phyloP scores from a whole-genome alignment of 495 filamentous ascomycete species.

The Podospora australis region DNA sequence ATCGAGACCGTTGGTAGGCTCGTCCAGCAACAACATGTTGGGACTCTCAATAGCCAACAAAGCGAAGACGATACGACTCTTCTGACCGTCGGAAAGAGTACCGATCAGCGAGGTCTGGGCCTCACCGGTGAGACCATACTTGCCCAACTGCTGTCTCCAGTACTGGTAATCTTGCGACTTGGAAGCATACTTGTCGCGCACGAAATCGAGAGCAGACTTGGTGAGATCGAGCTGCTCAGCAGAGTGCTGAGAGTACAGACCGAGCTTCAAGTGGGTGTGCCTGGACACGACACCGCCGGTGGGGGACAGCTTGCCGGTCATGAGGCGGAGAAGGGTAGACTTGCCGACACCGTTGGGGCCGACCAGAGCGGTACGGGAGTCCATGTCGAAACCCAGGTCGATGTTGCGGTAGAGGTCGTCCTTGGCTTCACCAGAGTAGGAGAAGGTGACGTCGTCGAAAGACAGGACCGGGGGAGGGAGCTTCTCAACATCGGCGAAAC shows the following conservation, averaged over 20 bases:
- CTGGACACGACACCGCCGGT: conserved; percentile 74
- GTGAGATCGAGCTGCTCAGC: conserved; percentile 96
- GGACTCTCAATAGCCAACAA: conserved; percentile 91
- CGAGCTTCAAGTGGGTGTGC: conserved; percentile 97
- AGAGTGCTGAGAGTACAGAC: conserved; percentile 96
- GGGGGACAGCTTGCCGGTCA: conserved; percentile 92
- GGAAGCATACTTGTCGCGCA: conserved; percentile 84
- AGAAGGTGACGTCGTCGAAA: conserved; percentile 96
- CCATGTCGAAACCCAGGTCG: conserved; percentile 99
- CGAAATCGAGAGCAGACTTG: conserved; percentile 96
- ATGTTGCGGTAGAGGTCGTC: conserved; percentile 95
- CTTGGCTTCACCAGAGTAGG: conserved; percentile 81
- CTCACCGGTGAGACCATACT: conserved; percentile 86
- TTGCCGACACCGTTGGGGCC: conserved; percentile 99
- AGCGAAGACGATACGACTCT: conserved; percentile 95
- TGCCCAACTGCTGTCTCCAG: conserved; percentile 95
- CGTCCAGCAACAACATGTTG: conserved; percentile 97
- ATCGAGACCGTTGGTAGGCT: conserved; percentile 98
- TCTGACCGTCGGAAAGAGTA: conserved; percentile 95
- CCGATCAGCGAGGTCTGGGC: conserved; percentile 96
- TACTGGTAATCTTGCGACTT: conserved; percentile 98
- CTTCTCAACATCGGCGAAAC: conserved; percentile 98
- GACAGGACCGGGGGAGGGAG: conserved; percentile 93
- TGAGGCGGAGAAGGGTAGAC: conserved; percentile 93
- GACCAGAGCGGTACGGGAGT: conserved; percentile 92